Percentiles rank a stretch among this genome's conserved stretches.
Conservation (phyloP, 192 early-diverging fungal genomes). For the Phycomyces nitens region DNA sequence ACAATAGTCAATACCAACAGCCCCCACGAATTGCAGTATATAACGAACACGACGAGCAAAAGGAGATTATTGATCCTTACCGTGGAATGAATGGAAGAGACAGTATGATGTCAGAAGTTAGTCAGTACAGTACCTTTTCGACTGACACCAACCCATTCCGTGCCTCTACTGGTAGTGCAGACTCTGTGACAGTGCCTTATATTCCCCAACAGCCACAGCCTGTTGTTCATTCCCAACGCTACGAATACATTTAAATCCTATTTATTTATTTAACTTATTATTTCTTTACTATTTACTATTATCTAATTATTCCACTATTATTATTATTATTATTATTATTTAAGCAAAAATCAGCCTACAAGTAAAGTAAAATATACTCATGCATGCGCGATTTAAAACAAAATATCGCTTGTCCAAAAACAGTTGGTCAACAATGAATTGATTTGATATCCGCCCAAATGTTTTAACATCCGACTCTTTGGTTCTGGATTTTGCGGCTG, state of each 20-base stretch:
- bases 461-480: too few relatives aligned
- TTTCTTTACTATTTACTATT: background rate
- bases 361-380: too few relatives aligned
- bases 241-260: background rate
- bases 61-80: background rate
- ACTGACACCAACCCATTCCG: slow-evolving; percentile 13
- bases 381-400: too few relatives aligned
- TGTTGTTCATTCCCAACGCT: background rate
- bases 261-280: background rate
- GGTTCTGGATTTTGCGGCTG: too few relatives aligned
- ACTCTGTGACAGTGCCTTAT: background rate
- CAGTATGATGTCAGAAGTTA: slow-evolving; percentile 8
- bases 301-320: background rate
- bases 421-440: too few relatives aligned
- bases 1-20: background rate
- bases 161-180: background rate
- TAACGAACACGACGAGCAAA: slow-evolving; percentile 13
- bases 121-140: slow-evolving; percentile 3
- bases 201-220: background rate
- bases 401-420: too few relatives aligned
- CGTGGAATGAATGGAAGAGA: background rate
- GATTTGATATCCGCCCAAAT: too few relatives aligned
- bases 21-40: slow-evolving; percentile 11
- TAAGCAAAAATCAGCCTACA: too few relatives aligned
- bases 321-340: too few relatives aligned